Percentiles rank a stretch among this genome's conserved stretches.
Conservation (phyloP, 176 grass and related monocot species). For the Oryza longistaminata region DNA sequence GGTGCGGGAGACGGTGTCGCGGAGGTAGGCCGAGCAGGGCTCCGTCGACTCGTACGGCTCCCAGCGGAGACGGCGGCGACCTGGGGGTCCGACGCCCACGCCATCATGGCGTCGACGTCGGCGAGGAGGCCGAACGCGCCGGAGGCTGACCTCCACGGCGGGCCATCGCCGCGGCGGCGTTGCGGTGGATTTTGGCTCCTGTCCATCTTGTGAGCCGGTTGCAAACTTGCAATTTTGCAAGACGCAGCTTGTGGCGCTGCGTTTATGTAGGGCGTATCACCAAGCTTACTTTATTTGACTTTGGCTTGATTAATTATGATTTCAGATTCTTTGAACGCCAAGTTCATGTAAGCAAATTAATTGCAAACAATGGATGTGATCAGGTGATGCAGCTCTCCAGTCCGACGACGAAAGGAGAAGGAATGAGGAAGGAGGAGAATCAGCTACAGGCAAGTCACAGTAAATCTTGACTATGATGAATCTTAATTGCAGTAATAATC, state of each 20-base stretch:
- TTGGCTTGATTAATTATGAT: neutral
- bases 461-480: neutral
- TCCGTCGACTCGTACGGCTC: constrained; percentile 64
- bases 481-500: too few species aligned
- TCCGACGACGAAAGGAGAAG: neutral
- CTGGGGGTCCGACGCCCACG: constrained; percentile 72
- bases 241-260: neutral
- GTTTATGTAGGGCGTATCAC: neutral
- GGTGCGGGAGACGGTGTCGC: constrained; percentile 60
- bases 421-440: neutral
- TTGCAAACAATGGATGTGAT: neutral
- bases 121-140: constrained; percentile 54
- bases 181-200: neutral
- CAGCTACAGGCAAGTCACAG: neutral
- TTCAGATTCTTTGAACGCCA: constrained; percentile 12
- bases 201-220: constrained; percentile 4
- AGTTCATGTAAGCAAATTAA: neutral
- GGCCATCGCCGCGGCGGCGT: neutral
- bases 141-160: constrained; percentile 47
- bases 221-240: too few species aligned
- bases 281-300: constrained; percentile 2
- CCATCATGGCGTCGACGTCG: constrained; percentile 74
- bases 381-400: neutral
- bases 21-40: constrained; percentile 58
- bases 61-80: constrained; percentile 55